Evolutionary conservation across 352 stramenopile species (phyloP), one percentile per base, ranked within the genome.

Genomic region (Globisporangium nagaii): DNA sequence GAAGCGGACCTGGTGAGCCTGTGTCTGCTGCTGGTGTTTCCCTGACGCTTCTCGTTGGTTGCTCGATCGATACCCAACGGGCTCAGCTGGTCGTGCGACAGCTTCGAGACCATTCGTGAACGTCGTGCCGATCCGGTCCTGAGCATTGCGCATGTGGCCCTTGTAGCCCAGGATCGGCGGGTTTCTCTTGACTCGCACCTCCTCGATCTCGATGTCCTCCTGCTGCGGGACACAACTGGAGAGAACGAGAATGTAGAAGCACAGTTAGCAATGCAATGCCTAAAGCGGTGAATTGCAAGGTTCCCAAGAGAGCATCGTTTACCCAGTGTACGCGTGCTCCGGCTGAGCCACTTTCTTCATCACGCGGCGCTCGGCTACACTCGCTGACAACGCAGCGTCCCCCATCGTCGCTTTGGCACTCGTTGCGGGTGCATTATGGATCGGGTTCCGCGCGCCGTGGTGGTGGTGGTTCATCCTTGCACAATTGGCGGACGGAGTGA

Each of bases 321-420:
- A 84, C 39, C 79, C 77, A 0, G 79, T 90, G 59, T 90, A 90
- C 17, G 73, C 69, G 28, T 90, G 71, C 53, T 90, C 79, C 1
- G 79, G 75, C 56, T 72, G 75, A 25, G 79, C 71, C 17, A 77
- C 60, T 51, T 87, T 88, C 46, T 85, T 84, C 75, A 90, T 87
- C 32, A 60, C 24, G 13, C 79, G 75, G 2, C 77, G 71, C 63
- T 90, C 79, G 12, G 66, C 57, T 44, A 85, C 57, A 34, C 70
- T 77, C 10, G 72, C 67, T 4, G 66, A 60, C 17, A 64, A 59
- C 4, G 65, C 65, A 10, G 61, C 48, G 63, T 55, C 46, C 51
- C n/a, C n/a, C n/a, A 19, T 19, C 13, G 19, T 64, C 2, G 60
- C 48, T 27, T 60, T 27, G 13, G 60, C 39, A 7, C 46, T 62